A percentile compares a stretch with the other conserved stretches of the same genome.
These are phyloP conservation scores for Salvia hispanica DNA, from an alignment of 257 asterid species.

Conservation along the genomic window DNA sequence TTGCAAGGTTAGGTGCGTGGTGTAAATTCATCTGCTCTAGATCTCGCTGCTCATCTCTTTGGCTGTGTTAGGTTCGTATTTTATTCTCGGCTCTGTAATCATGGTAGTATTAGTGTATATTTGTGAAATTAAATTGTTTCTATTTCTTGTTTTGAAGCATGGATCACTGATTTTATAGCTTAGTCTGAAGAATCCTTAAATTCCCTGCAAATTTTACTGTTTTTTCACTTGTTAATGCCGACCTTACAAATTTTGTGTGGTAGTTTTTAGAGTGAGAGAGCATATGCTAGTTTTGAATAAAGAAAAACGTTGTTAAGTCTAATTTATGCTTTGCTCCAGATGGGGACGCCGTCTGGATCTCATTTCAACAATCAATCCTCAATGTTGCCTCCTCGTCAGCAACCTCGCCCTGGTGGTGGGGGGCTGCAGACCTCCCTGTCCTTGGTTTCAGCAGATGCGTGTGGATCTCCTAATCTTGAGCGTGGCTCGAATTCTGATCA, in stretches of 20 bases:
- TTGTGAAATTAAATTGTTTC: constrained; percentile 7
- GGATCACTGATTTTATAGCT: background rate
- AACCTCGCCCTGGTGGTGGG: constrained; percentile 65
- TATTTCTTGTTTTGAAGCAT: background rate
- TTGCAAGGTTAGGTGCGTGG: background rate
- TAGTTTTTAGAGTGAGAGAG: background rate
- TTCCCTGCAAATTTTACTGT: too few relatives aligned
- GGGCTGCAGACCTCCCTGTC: constrained; percentile 62
- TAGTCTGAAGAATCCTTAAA: constrained; percentile 7
- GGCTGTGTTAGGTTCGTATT: background rate
- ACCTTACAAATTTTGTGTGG: background rate
- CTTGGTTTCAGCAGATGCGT: constrained; percentile 72
- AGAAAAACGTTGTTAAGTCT: constrained; percentile 8
- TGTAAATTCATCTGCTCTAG: constrained; percentile 28
- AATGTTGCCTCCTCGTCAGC: constrained; percentile 93
- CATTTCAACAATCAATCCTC: constrained; percentile 65
- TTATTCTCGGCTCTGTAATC: background rate
- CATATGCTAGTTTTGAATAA: background rate
- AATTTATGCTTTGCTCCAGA: constrained; percentile 31
- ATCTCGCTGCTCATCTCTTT: constrained; percentile 30
- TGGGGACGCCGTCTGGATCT: constrained; percentile 73
- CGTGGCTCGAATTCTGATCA: constrained; percentile 80
- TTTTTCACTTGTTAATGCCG: too few relatives aligned
- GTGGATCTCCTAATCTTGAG: constrained; percentile 79
- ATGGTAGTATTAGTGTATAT: constrained; percentile 2